A percentile compares a stretch with the other conserved stretches of the same genome.
These are phyloP conservation scores for Trichopus zeylanicus DNA, from an alignment of 116 monocot species.

Conservation along the genomic window DNA sequence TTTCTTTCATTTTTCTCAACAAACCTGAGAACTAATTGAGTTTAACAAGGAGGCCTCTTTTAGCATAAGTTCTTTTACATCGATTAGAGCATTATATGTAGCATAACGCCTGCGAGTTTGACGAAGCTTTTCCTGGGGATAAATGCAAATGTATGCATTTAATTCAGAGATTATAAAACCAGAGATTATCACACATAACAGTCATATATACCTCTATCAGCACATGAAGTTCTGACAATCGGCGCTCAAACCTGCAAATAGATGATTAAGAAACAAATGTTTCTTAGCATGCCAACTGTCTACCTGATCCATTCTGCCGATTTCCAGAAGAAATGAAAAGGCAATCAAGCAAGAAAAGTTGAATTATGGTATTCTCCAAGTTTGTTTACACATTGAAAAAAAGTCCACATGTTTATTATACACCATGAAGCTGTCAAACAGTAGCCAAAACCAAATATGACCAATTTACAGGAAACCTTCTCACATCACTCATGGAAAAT, in stretches of 20 bases:
- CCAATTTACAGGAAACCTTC: no score
- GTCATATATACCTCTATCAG: conserved; percentile 28
- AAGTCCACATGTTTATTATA: no score
- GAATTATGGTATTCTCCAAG: no score
- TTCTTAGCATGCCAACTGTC: no score
- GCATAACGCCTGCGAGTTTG: conserved; percentile 34
- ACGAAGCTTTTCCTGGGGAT: conserved; percentile 27
- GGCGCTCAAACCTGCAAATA: conserved; percentile 26
- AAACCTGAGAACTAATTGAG: conserved; percentile 44
- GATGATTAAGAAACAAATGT: no score
- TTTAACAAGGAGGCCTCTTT: conserved; percentile 42
- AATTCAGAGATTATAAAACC: not conserved
- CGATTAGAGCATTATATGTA: conserved; percentile 39
- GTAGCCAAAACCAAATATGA: no score
- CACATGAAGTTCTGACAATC: conserved; percentile 35
- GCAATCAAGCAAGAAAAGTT: no score
- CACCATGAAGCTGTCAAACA: no score
- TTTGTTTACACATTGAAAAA: no score
- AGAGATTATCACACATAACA: not conserved
- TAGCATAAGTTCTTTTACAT: conserved; percentile 48
- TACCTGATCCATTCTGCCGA: no score
- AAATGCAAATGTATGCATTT: not conserved
- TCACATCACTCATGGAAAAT: no score
- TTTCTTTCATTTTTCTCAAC: not conserved
- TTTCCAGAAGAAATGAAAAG: no score